Percentiles rank a stretch among this genome's conserved stretches.
Evolutionary conservation across 306 rosid species (phyloP).

Genomic region (Alnus glutinosa): DNA sequence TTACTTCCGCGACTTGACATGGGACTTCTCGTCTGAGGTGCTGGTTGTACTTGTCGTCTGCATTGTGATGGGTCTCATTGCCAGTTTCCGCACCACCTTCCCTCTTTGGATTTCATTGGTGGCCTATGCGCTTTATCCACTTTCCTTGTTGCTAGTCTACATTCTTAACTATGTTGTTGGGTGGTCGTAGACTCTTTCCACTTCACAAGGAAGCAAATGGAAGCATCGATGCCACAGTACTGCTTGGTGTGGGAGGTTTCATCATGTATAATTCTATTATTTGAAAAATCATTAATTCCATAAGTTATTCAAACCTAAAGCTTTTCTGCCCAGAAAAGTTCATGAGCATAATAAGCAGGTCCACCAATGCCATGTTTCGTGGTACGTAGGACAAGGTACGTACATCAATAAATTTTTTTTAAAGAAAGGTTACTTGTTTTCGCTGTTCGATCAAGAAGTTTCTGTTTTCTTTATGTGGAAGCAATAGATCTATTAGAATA

Average conservation of each 20-base stretch:
- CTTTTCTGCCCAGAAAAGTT: not conserved
- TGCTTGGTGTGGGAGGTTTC: not conserved
- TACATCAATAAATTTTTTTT: not conserved
- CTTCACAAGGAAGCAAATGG: not conserved
- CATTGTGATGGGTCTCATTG: conserved; percentile 29
- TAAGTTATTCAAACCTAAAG: not conserved
- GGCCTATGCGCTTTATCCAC: conserved; percentile 30
- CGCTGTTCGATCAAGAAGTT: not conserved
- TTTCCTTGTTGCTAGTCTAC: conserved; percentile 35
- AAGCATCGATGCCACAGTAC: not conserved
- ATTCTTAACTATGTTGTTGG: conserved; percentile 28
- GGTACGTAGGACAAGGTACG: not conserved
- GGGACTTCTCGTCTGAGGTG: conserved; percentile 57
- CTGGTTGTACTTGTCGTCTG: conserved; percentile 35
- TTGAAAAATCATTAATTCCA: not conserved
- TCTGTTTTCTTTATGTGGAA: not conserved
- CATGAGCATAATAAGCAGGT: not conserved
- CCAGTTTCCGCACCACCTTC: conserved; percentile 35
- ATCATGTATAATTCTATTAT: not conserved
- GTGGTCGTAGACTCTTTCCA: conserved; percentile 28
- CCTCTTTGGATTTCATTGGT: conserved; percentile 32
- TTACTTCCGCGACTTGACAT: conserved; percentile 66
- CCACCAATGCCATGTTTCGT: not conserved
- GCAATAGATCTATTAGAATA: not conserved
- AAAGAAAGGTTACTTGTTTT: not conserved